A percentile compares a stretch with the other conserved stretches of the same genome.
These are phyloP conservation scores for Sungouiella blattae DNA, from an alignment of 805 yeast genomes.

Conservation along the genomic window DNA sequence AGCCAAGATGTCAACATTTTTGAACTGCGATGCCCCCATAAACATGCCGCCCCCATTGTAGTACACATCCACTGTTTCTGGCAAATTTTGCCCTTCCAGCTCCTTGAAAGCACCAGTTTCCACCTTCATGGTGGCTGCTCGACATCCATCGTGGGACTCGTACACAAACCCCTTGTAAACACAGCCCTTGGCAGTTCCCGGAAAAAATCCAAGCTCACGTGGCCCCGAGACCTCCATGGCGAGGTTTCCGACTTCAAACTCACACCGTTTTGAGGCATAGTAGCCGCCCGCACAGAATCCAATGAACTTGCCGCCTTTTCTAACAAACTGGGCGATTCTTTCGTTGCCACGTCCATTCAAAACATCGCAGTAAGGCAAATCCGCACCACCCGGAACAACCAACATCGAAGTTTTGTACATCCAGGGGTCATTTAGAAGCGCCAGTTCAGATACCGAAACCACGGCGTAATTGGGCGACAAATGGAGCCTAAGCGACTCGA, in stretches of 20 bases:
- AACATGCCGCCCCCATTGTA: conserved; percentile 92
- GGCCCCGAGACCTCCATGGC: conserved; percentile 78
- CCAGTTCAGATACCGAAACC: conserved; percentile 57
- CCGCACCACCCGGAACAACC: conserved; percentile 97
- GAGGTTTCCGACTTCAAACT: conserved; percentile 76
- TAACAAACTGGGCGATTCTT: conserved; percentile 59
- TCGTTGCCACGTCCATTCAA: conserved; percentile 69
- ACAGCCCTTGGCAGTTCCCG: conserved; percentile 80
- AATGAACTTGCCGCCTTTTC: conserved; percentile 74
- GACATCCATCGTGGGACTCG: conserved; percentile 72
- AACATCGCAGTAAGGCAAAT: conserved; percentile 73
- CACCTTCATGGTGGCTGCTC: conserved; percentile 48
- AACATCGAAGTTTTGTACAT: conserved; percentile 67
- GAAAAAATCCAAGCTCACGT: conserved; percentile 77
- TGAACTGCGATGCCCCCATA: conserved; percentile 62
- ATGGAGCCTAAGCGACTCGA: conserved; percentile 68
- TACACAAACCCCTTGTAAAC: conserved; percentile 80
- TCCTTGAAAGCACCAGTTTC: conserved; percentile 24
- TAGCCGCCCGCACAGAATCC: conserved; percentile 98
- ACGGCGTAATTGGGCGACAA: conserved; percentile 91
- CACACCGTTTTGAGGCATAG: conserved; percentile 69
- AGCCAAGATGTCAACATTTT: conserved; percentile 71
- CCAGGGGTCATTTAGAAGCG: conserved; percentile 80
- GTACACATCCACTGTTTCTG: conserved; percentile 38
- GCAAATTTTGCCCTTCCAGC: conserved; percentile 17